phyloP scores from a whole-genome alignment of 176 grass and related monocot genomes.

The Alloteropsis semialata region DNA sequence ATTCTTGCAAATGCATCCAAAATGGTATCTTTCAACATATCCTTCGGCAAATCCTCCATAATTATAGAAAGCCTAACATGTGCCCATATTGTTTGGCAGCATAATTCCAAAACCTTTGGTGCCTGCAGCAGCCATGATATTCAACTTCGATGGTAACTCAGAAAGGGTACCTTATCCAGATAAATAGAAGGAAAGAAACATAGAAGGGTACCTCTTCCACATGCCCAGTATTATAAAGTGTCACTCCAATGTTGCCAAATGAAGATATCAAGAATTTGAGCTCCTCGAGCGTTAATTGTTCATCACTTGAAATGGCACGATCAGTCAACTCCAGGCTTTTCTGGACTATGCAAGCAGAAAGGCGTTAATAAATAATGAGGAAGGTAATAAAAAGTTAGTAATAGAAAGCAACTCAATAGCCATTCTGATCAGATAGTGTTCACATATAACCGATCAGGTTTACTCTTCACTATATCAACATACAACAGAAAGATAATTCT shows the following conservation, averaged over 20 bases:
- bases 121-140: slow-evolving; percentile 37
- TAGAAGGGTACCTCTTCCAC: slow-evolving; percentile 62
- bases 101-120: slow-evolving; percentile 56
- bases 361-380: slow-evolving; percentile 28
- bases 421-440: slow-evolving; percentile 6
- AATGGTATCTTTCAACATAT: slow-evolving; percentile 46
- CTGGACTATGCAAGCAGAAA: slow-evolving; percentile 59
- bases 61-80: slow-evolving; percentile 30
- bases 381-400: slow-evolving; percentile 1
- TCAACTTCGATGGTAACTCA: neutral
- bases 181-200: neutral
- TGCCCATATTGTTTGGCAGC: slow-evolving; percentile 56
- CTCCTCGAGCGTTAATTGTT: slow-evolving; percentile 49
- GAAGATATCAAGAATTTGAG: slow-evolving; percentile 71
- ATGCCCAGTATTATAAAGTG: slow-evolving; percentile 58
- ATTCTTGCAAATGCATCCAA: slow-evolving; percentile 57
- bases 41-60: slow-evolving; percentile 10
- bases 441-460: slow-evolving; percentile 1
- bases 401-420: slow-evolving; percentile 6
- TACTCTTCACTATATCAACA: neutral
- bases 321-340: slow-evolving; percentile 47
- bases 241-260: slow-evolving; percentile 54
- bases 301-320: slow-evolving; percentile 60
- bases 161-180: neutral
- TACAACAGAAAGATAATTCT: neutral